Evolutionary conservation across 805 yeast species (phyloP).

Genomic region (Ogataea minuta): DNA sequence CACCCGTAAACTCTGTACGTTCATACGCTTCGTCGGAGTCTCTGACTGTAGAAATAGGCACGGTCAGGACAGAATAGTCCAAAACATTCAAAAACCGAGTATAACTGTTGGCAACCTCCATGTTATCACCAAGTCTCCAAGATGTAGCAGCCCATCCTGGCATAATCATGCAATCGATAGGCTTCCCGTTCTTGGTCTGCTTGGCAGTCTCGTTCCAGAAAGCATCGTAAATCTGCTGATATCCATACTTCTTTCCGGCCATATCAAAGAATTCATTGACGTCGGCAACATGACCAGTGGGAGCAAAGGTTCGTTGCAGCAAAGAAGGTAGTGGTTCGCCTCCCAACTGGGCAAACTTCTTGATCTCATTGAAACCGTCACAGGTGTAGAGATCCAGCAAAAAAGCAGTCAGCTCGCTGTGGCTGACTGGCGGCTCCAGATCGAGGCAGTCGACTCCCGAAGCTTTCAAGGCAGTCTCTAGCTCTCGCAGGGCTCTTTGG

Average conservation of each 20-base stretch:
- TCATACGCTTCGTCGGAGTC: constrained; percentile 36
- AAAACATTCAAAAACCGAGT: constrained; percentile 54
- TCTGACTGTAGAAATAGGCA: constrained; percentile 44
- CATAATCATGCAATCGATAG: constrained; percentile 48
- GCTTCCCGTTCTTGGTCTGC: constrained; percentile 36
- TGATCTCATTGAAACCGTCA: constrained; percentile 30
- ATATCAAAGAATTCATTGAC: constrained; percentile 41
- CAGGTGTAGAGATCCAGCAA: constrained; percentile 25
- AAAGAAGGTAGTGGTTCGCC: constrained; percentile 32
- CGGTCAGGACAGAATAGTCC: constrained; percentile 46
- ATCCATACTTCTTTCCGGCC: constrained; percentile 33
- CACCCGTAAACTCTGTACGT: constrained; percentile 28
- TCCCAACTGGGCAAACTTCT: constrained; percentile 23
- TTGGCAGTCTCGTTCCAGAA: constrained; percentile 37
- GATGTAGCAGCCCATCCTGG: constrained; percentile 46
- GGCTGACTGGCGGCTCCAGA: constrained; percentile 35
- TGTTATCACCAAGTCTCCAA: constrained; percentile 41
- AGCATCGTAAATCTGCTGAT: constrained; percentile 37
- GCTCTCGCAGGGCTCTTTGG: constrained; percentile 39
- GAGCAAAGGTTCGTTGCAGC: constrained; percentile 17
- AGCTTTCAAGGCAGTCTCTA: constrained; percentile 25
- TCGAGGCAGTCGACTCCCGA: constrained; percentile 45
- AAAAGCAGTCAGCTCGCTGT: constrained; percentile 28
- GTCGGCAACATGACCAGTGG: constrained; percentile 20
- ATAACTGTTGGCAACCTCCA: constrained; percentile 45